phyloP scores from a whole-genome alignment of 2,329 filamentous ascomycete species.

The Dactylellina parvicollis region DNA sequence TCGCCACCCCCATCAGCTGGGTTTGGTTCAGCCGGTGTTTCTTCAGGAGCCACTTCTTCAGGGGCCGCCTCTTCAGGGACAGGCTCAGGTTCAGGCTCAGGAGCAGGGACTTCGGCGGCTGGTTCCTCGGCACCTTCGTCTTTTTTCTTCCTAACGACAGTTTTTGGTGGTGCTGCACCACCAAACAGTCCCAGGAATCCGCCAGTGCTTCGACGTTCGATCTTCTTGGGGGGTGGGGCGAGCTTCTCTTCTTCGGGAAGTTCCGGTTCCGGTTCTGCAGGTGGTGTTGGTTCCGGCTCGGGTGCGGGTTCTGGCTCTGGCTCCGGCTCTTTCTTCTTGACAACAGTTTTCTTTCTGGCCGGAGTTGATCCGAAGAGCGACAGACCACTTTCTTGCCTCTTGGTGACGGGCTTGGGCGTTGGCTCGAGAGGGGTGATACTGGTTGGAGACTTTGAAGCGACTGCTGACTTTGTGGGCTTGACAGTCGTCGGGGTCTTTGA shows the following conservation, averaged over 20 bases:
- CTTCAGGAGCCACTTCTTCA: constrained; percentile 12
- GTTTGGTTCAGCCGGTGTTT: constrained; percentile 13
- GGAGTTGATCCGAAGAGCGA: constrained; percentile 35
- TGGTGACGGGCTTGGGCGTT: constrained; percentile 1
- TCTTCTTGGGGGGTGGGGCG: constrained; percentile 31
- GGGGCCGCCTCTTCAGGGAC: constrained; percentile 29
- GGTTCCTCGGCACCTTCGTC: constrained; percentile 14
- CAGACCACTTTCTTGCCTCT: constrained; percentile 33
- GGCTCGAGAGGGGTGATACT: background rate
- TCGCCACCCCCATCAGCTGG: background rate
- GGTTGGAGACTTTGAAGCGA: background rate
- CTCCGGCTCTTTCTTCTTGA: constrained; percentile 40
- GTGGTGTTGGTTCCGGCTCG: constrained; percentile 17
- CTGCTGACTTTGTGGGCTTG: background rate
- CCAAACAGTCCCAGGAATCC: constrained; percentile 34
- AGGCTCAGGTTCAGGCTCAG: constrained; percentile 11
- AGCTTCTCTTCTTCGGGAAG: constrained; percentile 25
- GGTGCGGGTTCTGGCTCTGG: constrained; percentile 16
- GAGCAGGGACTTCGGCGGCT: constrained; percentile 21
- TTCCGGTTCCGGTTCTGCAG: constrained; percentile 22
- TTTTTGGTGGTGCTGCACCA: constrained; percentile 18
- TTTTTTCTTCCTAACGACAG: constrained; percentile 36
- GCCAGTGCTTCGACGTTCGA: constrained; percentile 33
- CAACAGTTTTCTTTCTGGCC: constrained; percentile 40
- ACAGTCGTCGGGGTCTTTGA: background rate